A percentile compares a stretch with the other conserved stretches of the same genome.
Conservation (phyloP, 2,329 filamentous ascomycete species). For the Graphium sp. region DNA sequence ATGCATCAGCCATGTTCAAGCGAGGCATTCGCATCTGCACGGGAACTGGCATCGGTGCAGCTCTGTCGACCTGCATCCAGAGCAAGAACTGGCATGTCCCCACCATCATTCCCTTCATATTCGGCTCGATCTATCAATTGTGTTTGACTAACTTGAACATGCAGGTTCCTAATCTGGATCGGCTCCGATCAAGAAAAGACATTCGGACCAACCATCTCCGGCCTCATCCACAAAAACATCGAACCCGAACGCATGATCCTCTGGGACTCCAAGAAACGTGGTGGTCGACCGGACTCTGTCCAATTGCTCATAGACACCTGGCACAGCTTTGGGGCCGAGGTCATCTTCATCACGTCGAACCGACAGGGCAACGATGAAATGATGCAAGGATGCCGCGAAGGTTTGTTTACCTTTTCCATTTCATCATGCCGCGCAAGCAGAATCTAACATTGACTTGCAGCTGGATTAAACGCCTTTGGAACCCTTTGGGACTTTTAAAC, state of each 20-base stretch:
- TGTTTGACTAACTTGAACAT: conserved; percentile 3
- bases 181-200: conserved; percentile 22
- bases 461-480: conserved; percentile 18
- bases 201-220: conserved; percentile 19
- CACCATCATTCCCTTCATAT: neutral
- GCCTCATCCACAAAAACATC: conserved; percentile 19
- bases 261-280: conserved; percentile 22
- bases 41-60: conserved; percentile 21
- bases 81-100: conserved; percentile 15
- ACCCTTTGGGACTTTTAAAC: conserved; percentile 20
- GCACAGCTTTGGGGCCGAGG: conserved; percentile 19
- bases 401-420: conserved; percentile 5
- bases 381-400: conserved; percentile 20
- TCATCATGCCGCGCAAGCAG: neutral
- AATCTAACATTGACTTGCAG: conserved; percentile 6
- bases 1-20: conserved; percentile 23
- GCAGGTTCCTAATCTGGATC: conserved; percentile 23
- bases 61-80: conserved; percentile 22
- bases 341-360: conserved; percentile 24
- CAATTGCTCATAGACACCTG: conserved; percentile 20
- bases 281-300: conserved; percentile 19
- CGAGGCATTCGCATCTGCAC: conserved; percentile 22
- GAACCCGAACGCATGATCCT: conserved; percentile 22
- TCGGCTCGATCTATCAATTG: neutral
- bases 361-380: conserved; percentile 22